Evolutionary conservation across 352 stramenopile species (phyloP), one percentile per base, ranked within the genome.

Genomic region (Globisporangium polare): DNA sequence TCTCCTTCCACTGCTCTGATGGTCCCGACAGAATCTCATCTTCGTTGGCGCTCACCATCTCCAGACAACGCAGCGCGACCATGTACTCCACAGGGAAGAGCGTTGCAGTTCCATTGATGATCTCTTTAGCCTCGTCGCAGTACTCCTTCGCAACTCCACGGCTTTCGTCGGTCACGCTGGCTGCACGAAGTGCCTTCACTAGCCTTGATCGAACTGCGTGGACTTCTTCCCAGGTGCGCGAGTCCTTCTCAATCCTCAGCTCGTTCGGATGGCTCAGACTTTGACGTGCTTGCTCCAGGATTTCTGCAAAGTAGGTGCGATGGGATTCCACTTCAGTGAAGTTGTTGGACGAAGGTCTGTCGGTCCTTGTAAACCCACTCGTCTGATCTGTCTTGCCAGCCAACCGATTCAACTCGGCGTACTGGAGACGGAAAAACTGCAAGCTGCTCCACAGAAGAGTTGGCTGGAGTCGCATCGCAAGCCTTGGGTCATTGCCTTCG

Each of bases 31-130:
- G 58, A 24, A 78, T 24, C 6, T 80, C 62, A 15, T 83, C 55
- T 35, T 60, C 60, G 1, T 54, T 70, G n/a, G 50, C 45, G 41
- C 71, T 62, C 7, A 83, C 54, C 1, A 83, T 66, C 60, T 77
- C 71, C 4, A 79, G 67, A 66, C 68, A 84, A 6, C 47, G 51
- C 20, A 90, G 46, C 6, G 69, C 76, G 5, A 94, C 50, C 57
- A 88, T 83, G 52, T 80, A 80, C 53, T 89, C 81, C 4, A 94
- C 67, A 8, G 85, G 83, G 12, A 94, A 82, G 0, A 80, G 62
- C 6, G 73, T 58, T 7, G 80, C 73, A 27, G 69, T 74, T n/a
- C 67, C 73, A 12, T 65, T 69, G 45, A 86, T 73, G 12, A 70
- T 53, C 15, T 72, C 27, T 15, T 60, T 75, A 8, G 68, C 76